phyloP scores from a whole-genome alignment of 2,329 filamentous ascomycete species.

The Cadophora malorum region DNA sequence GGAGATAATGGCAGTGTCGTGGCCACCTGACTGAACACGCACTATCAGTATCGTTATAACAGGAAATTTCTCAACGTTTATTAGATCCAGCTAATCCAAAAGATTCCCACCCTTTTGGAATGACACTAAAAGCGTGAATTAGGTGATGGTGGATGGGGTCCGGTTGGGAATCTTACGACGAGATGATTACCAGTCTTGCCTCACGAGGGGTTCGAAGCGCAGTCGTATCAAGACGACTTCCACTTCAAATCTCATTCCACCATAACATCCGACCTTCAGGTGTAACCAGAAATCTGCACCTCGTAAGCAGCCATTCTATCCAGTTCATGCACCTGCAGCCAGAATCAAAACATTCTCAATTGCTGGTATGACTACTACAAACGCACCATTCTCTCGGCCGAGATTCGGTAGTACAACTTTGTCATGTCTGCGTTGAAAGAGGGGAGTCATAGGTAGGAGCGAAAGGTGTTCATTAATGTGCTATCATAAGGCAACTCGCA shows the following conservation, averaged over 20 bases:
- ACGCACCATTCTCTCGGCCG: not conserved
- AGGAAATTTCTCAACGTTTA: not conserved
- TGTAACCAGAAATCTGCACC: slow-evolving; percentile 8
- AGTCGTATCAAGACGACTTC: not conserved
- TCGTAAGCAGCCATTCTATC: slow-evolving; percentile 13
- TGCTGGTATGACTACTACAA: not conserved
- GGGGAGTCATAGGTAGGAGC: not conserved
- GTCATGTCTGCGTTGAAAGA: not conserved
- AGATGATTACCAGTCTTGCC: not conserved
- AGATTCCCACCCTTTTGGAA: not conserved
- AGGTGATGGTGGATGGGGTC: not conserved
- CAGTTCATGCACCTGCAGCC: not conserved
- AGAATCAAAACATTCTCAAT: not conserved
- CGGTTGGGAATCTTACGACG: not conserved
- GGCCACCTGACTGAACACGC: not conserved
- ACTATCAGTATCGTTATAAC: not conserved
- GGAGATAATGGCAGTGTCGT: not conserved
- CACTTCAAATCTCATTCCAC: not conserved
- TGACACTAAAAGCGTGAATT: not conserved
- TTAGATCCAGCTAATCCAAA: not conserved
- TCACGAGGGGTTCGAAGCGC: not conserved
- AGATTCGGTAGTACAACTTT: not conserved
- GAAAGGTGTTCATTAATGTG: slow-evolving; percentile 18
- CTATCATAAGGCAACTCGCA: slow-evolving; percentile 17
- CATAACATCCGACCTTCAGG: not conserved